Base-by-base conservation (phyloP, 1,284 basidiomycete species). In the Ganoderma leucocontextum region DNA sequence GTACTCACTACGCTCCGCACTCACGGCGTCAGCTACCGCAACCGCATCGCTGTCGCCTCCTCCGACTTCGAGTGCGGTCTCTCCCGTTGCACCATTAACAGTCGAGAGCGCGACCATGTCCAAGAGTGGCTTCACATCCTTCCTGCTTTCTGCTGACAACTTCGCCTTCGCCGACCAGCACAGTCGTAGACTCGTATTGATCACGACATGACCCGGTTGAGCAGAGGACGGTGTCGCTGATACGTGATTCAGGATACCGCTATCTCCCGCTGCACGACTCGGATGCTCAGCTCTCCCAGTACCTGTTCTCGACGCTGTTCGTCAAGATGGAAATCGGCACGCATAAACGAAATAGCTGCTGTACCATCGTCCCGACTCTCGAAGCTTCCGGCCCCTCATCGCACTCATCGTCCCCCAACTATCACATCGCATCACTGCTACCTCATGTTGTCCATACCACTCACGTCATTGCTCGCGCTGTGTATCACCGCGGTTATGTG, bases 271-370 rank as follows among this genome's bases (percentile, higher is more conserved):
- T 97, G 60, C 92, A 95, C 76, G 95, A 97, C 78, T n/a, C n/a
- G n/a, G n/a, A n/a, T n/a, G 82, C 86, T 0, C 89, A 94, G 75
- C 87, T 95, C 61, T 92, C 91, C 52, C 92, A 95, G 73, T 94
- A 92, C 76, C 82, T 97, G 58, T 97, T 96, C 80, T 94, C 95
- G 44, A 96, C 95, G 29, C 83, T 98, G 7, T 97, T 97, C 75
- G 91, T 96, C 41, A 79, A 84, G 58, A 83, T 90, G 69, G 78
- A 83, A 53, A 78, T 92, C 65, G 82, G 42, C 83, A 86, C 66
- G 75, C 70, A 10, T 77, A 67, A 72, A n/a, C 22, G 22, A 49
- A 41, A 41, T 15, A 36, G 17, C 13, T 33, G 55, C 55, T 33
- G 13, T 12, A 2, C 38, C 13, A 15, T 9, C 22, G n/a, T n/a